phyloP scores from a whole-genome alignment of 192 early-diverging fungal genomes.

The Rhizoclosmatium globosum region DNA sequence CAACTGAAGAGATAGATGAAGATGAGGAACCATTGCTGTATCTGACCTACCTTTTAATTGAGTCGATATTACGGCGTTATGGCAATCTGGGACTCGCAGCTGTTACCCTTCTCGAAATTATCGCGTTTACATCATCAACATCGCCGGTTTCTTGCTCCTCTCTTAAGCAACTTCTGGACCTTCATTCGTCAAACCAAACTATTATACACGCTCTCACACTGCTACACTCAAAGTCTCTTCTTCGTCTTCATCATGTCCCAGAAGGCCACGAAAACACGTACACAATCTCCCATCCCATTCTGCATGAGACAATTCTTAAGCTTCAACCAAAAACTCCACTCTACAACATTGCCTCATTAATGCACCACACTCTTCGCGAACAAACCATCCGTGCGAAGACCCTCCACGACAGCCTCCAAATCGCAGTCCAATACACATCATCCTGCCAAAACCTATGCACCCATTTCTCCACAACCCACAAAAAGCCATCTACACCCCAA shows the following conservation, averaged over 20 bases:
- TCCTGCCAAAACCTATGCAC: background rate
- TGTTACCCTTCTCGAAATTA: slow-evolving; percentile 6
- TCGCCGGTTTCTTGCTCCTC: background rate
- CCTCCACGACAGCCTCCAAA: background rate
- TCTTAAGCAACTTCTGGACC: background rate
- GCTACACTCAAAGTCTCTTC: background rate
- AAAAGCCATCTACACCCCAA: background rate
- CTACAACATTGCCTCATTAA: background rate
- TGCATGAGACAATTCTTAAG: background rate
- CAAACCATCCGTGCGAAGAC: background rate
- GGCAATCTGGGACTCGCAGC: slow-evolving; percentile 5
- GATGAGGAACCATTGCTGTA: slow-evolving; percentile 6
- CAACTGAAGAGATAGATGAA: background rate
- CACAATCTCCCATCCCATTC: background rate
- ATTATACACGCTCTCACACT: background rate
- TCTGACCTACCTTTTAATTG: background rate
- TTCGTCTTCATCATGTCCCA: background rate
- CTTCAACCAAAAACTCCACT: background rate
- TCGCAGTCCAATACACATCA: background rate
- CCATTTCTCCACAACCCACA: background rate
- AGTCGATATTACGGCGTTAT: background rate
- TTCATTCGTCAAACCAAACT: background rate
- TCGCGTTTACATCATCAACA: background rate
- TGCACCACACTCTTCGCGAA: background rate
- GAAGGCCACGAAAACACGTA: background rate